Conservation (phyloP, 106 monocot genomes). For the Acanthochlamys bracteata region DNA sequence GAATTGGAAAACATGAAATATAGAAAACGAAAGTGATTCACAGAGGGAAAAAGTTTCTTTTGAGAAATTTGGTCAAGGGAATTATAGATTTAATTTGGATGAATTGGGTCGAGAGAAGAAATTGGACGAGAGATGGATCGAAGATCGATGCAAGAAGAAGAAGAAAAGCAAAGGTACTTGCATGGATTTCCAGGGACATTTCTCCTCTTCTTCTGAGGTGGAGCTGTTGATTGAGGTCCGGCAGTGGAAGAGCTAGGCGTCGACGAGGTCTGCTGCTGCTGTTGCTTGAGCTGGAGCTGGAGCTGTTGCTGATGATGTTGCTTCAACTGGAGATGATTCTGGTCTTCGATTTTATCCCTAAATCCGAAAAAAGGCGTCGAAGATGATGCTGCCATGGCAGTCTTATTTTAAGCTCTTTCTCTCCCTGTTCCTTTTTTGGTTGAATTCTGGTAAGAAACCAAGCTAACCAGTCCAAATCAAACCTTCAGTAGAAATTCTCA, state of each 20-base stretch:
- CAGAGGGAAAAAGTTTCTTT: too few relatives aligned
- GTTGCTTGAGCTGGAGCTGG: slow-evolving; percentile 5
- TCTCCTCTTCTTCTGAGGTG: slow-evolving; percentile 44
- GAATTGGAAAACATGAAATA: too few relatives aligned
- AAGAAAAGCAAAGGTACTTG: slow-evolving; percentile 30
- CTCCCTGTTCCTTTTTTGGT: background rate
- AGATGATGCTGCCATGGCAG: slow-evolving; percentile 35
- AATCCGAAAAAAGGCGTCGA: slow-evolving; percentile 35
- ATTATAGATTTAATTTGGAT: too few relatives aligned
- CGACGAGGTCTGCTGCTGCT: slow-evolving; percentile 5
- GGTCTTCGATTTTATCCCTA: slow-evolving; percentile 14
- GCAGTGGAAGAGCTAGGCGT: slow-evolving; percentile 5
- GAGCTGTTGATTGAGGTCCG: slow-evolving; percentile 3
- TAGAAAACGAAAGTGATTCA: too few relatives aligned
- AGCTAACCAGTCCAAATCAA: slow-evolving; percentile 18
- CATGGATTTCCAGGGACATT: slow-evolving; percentile 57
- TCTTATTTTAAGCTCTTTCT: slow-evolving; percentile 6
- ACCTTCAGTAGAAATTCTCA: background rate
- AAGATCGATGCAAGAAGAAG: background rate
- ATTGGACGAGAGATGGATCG: background rate
- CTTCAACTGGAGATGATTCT: slow-evolving; percentile 19
- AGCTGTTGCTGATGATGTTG: slow-evolving; percentile 10
- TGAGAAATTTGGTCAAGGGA: too few relatives aligned
- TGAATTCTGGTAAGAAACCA: background rate
- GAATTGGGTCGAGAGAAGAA: too few relatives aligned